These are phyloP conservation scores for Stephanodiscus triporus DNA, from an alignment of 108 stramenopile genomes.

Conservation along the genomic window DNA sequence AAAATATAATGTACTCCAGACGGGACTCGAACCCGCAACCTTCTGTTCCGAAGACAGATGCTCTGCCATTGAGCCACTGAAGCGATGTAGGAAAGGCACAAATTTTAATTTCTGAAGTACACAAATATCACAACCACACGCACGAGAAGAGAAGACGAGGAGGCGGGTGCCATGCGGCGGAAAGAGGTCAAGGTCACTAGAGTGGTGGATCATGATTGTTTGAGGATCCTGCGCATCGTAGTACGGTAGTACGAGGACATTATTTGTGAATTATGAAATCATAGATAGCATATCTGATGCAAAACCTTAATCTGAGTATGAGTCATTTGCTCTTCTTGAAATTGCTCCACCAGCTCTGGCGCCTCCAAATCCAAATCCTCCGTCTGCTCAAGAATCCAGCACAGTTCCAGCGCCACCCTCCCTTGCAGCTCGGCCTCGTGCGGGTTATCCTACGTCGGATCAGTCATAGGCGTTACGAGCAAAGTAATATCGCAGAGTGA, in stretches of 20 bases:
- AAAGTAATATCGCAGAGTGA: neutral
- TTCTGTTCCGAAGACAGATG: slow-evolving; percentile 96
- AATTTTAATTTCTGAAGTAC: neutral
- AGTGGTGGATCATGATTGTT: no score
- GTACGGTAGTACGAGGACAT: no score
- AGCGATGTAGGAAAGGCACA: slow-evolving; percentile 1
- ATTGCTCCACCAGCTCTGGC: slow-evolving; percentile 80
- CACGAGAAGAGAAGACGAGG: no score
- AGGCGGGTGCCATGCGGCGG: no score
- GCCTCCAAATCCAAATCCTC: slow-evolving; percentile 74
- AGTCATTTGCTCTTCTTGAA: slow-evolving; percentile 83
- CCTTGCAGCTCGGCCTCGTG: slow-evolving; percentile 86
- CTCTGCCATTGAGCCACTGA: slow-evolving; percentile 92
- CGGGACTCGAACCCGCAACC: slow-evolving; percentile 93
- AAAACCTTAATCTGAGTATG: slow-evolving; percentile 86
- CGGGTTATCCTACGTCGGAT: slow-evolving; percentile 75
- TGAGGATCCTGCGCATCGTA: no score
- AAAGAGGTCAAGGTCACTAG: no score
- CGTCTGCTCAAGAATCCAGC: slow-evolving; percentile 80
- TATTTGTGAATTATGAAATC: no score
- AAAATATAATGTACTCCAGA: slow-evolving; percentile 60
- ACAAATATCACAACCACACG: no score
- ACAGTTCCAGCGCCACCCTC: slow-evolving; percentile 78
- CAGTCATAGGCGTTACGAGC: neutral
- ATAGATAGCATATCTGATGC: slow-evolving; percentile 91